phyloP scores from a whole-genome alignment of 2,329 filamentous ascomycete species.

The Colletotrichum incanum region DNA sequence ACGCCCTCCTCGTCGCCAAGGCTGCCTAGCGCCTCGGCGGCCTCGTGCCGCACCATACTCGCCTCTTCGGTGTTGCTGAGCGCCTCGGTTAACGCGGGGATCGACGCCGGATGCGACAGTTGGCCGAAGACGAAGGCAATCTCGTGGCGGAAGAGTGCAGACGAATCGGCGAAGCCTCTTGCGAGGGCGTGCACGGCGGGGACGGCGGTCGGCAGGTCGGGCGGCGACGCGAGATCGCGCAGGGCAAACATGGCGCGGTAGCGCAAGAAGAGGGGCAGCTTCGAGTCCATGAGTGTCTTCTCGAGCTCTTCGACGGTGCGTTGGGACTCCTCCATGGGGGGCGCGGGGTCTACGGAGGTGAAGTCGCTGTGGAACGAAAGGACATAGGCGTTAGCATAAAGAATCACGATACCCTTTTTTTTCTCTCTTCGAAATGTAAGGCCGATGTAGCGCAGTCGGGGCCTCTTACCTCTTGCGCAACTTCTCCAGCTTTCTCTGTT shows the following conservation, averaged over 20 bases:
- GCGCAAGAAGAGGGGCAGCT: conserved; percentile 86
- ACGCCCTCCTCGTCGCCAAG: conserved; percentile 95
- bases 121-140: conserved; percentile 99
- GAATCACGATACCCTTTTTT: conserved; percentile 17
- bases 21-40: conserved; percentile 94
- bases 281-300: conserved; percentile 83
- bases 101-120: conserved; percentile 95
- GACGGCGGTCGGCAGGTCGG: conserved; percentile 89
- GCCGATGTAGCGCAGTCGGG: background rate
- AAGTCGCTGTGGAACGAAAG: conserved; percentile 81
- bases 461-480: conserved; percentile 81
- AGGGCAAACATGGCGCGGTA: conserved; percentile 99
- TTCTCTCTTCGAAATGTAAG: background rate
- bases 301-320: conserved; percentile 82
- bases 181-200: conserved; percentile 91
- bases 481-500: conserved; percentile 80
- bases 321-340: conserved; percentile 82
- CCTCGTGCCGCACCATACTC: conserved; percentile 98
- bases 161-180: conserved; percentile 86
- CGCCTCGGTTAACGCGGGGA: conserved; percentile 86
- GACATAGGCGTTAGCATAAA: conserved; percentile 34
- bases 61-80: conserved; percentile 86
- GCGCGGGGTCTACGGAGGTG: conserved; percentile 94
- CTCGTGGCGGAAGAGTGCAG: conserved; percentile 96
- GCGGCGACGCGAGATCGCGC: conserved; percentile 93